Evolutionary conservation across 495 filamentous ascomycete species (phyloP), one percentile per base, ranked within the genome.

Genomic region (Rhypophila decipiens): DNA sequence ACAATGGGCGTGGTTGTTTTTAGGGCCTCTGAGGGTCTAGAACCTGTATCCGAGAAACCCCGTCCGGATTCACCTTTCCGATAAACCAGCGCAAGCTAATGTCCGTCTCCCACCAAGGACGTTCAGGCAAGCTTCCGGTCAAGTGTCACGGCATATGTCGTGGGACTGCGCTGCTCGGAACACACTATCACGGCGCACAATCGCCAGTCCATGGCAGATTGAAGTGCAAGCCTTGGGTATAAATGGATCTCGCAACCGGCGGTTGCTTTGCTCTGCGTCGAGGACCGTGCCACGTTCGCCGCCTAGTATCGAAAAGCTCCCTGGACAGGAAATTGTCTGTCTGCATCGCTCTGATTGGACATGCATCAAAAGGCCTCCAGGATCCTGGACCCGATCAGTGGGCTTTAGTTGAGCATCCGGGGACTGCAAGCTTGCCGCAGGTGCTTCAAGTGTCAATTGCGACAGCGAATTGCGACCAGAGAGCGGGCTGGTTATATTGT

Each of bases 101-200:
- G 15, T 17, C 13, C 24, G 33, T 39, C 44, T 40, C 15, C 31
- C 23, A 22, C 24, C 36, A 20, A 37, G 19, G 36, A 24, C 22
- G 31, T 22, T 38, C 23, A 43, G 20, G 33, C 24, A 31, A 24
- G 12, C n/a, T 38, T 33, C 44, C 35, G 39, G n/a, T 37, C 20
- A 27, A 24, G 53, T 56, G 27, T 18, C 46, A 63, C 57, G 29
- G 19, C 57, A 52, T 56, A 52, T 55, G 54, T 36, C 21, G 60
- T 63, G 44, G 36, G 43, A 56, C 52, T 21, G 27, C 12, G 18
- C 15, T 24, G 27, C 24, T 31, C 21, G 24, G 35, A n/a, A 27
- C 31, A 5, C 22, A 19, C 11, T 21, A n/a, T 22, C 27, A 33
- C 24, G n/a, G 21, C 15, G 24, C 23, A 5, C 24, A 12, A 42